These are phyloP conservation scores for Saccharomyces uvarum DNA, from an alignment of 1,139 yeast genomes.

Conservation along the genomic window DNA sequence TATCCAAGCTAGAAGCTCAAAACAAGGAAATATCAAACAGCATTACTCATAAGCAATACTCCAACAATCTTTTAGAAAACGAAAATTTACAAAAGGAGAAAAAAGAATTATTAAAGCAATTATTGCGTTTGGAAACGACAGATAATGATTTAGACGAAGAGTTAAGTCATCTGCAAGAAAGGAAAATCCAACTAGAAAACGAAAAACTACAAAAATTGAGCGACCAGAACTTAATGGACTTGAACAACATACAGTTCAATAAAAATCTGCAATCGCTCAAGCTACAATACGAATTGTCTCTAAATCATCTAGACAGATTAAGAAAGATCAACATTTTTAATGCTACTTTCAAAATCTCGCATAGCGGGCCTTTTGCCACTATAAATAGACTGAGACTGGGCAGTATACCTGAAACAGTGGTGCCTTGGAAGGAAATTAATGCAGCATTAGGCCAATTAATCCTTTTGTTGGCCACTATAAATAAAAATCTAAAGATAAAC, in stretches of 20 bases:
- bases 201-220: constrained; percentile 38
- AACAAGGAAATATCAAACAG: constrained; percentile 36
- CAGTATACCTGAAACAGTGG: constrained; percentile 43
- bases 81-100: constrained; percentile 37
- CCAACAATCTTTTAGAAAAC: constrained; percentile 19
- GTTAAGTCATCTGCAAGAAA: constrained; percentile 15
- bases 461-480: constrained; percentile 57
- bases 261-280: constrained; percentile 54
- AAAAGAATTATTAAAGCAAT: constrained; percentile 32
- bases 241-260: constrained; percentile 42
- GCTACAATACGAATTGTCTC: constrained; percentile 52
- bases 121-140: constrained; percentile 32
- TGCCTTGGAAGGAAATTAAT: constrained; percentile 88
- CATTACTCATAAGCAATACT: constrained; percentile 1
- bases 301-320: constrained; percentile 59
- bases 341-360: constrained; percentile 74
- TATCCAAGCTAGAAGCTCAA: constrained; percentile 59
- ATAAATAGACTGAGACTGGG: constrained; percentile 84
- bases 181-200: constrained; percentile 35
- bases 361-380: constrained; percentile 77
- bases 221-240: constrained; percentile 45
- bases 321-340: constrained; percentile 73
- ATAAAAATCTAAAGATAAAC: constrained; percentile 48
- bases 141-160: constrained; percentile 37
- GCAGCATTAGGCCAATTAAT: constrained; percentile 88